Base-by-base conservation (phyloP, 2,329 filamentous ascomycete species). In the Trematosphaeria pertusa region DNA sequence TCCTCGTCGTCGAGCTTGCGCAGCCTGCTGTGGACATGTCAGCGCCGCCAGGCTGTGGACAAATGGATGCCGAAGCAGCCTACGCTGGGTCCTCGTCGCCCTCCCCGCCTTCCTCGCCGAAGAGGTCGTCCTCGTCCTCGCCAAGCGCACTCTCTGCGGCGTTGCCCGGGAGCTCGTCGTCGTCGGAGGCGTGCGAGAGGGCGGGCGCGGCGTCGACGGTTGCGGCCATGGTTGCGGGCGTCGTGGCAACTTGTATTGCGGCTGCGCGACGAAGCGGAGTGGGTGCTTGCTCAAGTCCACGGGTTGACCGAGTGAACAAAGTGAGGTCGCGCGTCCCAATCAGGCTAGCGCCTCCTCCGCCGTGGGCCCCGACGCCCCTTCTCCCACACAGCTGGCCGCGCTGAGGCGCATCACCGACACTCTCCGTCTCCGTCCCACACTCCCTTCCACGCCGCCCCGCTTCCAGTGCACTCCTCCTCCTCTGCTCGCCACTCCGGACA, bases 1-100 rank as follows among this genome's bases (percentile, higher is more conserved):
- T 87, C 84, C 48, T 84, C 82, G 57, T 88, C 83, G 47, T 86
- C 81, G 10, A 86, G 73, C 52, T 74, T 76, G 48, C 80, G 78
- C 46, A 71, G 62, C 33, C 54, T 62, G 60, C 72, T 73, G 51
- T 12, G 19, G 15, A n/a, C 60, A 46, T 15, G 44, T 65, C 45
- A 65, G 57, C 31, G 46, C 11, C 32, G 19, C 19, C 19, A 5
- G 17, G n/a, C 14, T 39, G n/a, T 4, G n/a, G n/a, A n/a, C n/a
- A n/a, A 33, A 5, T 17, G 18, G 39, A 42, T 36, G 18, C 82
- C 1, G 12, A 12, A 32, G 41, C 31, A 30, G 59, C 65, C 55
- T 52, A 70, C 66, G 46, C 58, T 48, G 61, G 62, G 50, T 62
- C 52, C 15, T 63, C 58, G 11, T 57, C 62, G 15, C 71, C 69